Evolutionary conservation across 345 rosid genomes (phyloP).

Genomic region (Citrus reticulata): DNA sequence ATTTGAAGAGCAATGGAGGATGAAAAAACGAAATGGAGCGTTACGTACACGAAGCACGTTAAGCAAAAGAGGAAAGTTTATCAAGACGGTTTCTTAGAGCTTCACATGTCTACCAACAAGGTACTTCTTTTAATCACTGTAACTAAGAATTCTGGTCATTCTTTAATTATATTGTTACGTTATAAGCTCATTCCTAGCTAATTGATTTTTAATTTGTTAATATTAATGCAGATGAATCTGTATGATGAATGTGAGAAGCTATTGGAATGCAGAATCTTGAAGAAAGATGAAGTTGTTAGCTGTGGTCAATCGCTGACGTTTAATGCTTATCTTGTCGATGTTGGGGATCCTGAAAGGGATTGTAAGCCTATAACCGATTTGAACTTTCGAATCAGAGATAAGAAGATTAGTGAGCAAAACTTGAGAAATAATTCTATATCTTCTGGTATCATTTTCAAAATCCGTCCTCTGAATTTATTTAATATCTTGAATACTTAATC

Average conservation of each 20-base stretch:
- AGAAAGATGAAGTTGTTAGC: slow-evolving; percentile 49
- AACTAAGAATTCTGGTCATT: not conserved
- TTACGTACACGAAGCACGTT: slow-evolving; percentile 78
- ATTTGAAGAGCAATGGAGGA: slow-evolving; percentile 27
- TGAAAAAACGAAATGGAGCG: slow-evolving; percentile 60
- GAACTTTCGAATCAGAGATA: slow-evolving; percentile 19
- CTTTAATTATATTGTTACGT: not conserved
- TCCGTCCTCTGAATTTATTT: not conserved
- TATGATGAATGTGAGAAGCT: slow-evolving; percentile 68
- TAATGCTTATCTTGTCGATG: slow-evolving; percentile 56
- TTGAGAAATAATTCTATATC: slow-evolving; percentile 33
- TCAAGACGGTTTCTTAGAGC: slow-evolving; percentile 72
- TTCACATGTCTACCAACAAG: slow-evolving; percentile 48
- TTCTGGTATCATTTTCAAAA: slow-evolving; percentile 31
- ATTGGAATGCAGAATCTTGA: slow-evolving; percentile 67
- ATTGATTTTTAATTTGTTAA: not conserved
- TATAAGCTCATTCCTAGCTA: not conserved
- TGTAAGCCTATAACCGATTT: slow-evolving; percentile 15
- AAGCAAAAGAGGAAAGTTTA: slow-evolving; percentile 79
- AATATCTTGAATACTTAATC: not conserved
- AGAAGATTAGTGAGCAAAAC: slow-evolving; percentile 23
- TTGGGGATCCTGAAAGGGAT: slow-evolving; percentile 54
- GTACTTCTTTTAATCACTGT: slow-evolving; percentile 26
- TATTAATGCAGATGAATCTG: slow-evolving; percentile 49
- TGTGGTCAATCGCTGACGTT: slow-evolving; percentile 58